These are phyloP conservation scores for Elsinoe australis DNA, from an alignment of 2,329 filamentous ascomycete species.

Conservation along the genomic window DNA sequence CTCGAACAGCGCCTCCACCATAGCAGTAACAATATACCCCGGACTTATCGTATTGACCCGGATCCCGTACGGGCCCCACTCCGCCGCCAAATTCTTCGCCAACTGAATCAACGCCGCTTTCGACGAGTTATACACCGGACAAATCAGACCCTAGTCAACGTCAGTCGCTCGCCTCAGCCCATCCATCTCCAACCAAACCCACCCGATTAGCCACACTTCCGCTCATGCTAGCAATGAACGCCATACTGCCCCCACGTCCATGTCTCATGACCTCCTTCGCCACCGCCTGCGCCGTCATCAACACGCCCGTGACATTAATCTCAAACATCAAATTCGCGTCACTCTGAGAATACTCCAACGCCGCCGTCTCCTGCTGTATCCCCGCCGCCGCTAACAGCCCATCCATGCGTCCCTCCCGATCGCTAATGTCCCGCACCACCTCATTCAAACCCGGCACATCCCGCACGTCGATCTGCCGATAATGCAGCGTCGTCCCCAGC, in stretches of 20 bases:
- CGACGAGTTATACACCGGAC: conserved; percentile 64
- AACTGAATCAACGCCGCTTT: conserved; percentile 70
- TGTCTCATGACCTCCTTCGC: conserved; percentile 57
- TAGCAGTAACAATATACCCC: conserved; percentile 71
- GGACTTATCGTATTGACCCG: conserved; percentile 75
- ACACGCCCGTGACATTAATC: conserved; percentile 53
- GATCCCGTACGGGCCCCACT: conserved; percentile 67
- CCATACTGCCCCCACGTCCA: conserved; percentile 53
- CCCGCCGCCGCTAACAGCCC: conserved; percentile 68
- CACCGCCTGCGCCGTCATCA: conserved; percentile 57
- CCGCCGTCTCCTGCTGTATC: conserved; percentile 75
- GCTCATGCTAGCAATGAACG: conserved; percentile 57
- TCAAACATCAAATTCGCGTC: conserved; percentile 57
- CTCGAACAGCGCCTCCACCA: conserved; percentile 74
- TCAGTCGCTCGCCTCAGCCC: conserved; percentile 24
- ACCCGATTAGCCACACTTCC: conserved; percentile 56
- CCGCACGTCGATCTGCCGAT: conserved; percentile 73
- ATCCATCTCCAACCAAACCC: conserved; percentile 27
- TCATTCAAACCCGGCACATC: conserved; percentile 60
- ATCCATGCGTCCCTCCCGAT: conserved; percentile 64
- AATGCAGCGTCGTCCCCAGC: conserved; percentile 59
- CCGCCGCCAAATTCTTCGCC: conserved; percentile 59
- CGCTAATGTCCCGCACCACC: conserved; percentile 61
- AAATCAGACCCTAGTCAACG: conserved; percentile 57
- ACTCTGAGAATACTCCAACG: conserved; percentile 65